Base-by-base conservation (phyloP, 768 basidiomycete species). In the Auriscalpium orientale region DNA sequence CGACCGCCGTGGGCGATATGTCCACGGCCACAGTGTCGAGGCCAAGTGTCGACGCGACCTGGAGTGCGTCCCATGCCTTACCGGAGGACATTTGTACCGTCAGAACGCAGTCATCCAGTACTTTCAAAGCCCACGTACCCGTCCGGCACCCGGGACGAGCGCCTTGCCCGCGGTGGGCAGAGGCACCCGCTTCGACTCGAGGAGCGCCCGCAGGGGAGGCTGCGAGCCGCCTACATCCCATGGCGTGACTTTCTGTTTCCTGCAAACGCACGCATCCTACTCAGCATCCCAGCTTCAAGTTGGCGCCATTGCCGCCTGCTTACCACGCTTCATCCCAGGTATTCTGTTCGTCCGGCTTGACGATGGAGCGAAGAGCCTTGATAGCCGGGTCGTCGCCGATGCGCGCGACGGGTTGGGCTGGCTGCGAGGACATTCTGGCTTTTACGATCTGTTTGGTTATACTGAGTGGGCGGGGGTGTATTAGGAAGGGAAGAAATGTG, bases 1-100 rank as follows among this genome's bases (percentile, higher is more conserved):
- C 59, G 22, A 85, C 63, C 0, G 85, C 86, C 0, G 76, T 80
- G 8, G 73, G 65, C 0, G 83, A 80, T 4, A 84, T 73, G 59
- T 89, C 87, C 10, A 82, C 65, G 1, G 80, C 85, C 9, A 77
- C 54, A 0, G 75, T 71, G 18, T 81, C 71, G 21, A 80, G 67
- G 0, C 79, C 79, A 4, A 82, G 68, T 1, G 71, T 63, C 1
- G 70, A 67, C 15, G 84, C 79, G 15, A 88, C 73, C 63, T 75
- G 79, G 2, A 78, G 64, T 0, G 78, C 75, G 61, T 87, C 86
- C 64, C 85, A 81, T 10, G 82, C 84, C 84, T 86, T 28, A 28
- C 28, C 28, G 59, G 12, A 11, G 45, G 18, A n/a, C 13, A n/a
- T 28, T 38, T 49, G 22, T 8, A 16, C 38, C 3, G 28, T 51